Percentiles rank a stretch among this genome's conserved stretches.
phyloP scores from a whole-genome alignment of 2,329 filamentous ascomycete genomes.

The Hypoxylon sp. region DNA sequence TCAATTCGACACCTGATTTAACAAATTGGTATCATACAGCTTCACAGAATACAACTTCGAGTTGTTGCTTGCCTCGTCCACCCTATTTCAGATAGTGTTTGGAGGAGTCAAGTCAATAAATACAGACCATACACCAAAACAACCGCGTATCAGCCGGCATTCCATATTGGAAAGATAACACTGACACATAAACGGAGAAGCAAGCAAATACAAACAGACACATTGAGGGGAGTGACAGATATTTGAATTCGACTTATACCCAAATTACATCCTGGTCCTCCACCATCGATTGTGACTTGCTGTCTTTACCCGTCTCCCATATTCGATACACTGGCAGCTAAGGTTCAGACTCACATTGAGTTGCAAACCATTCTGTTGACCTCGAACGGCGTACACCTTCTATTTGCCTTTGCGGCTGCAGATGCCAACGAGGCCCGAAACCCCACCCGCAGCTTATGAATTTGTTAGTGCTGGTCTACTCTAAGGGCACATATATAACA shows the following conservation, averaged over 20 bases:
- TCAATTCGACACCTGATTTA: neutral
- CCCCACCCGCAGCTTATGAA: slow-evolving; percentile 29
- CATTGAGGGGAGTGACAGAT: slow-evolving; percentile 6
- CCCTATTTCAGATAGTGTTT: slow-evolving; percentile 16
- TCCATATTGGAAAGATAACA: slow-evolving; percentile 15
- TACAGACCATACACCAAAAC: neutral
- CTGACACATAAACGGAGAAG: slow-evolving; percentile 11
- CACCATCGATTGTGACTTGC: slow-evolving; percentile 13
- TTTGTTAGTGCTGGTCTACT: slow-evolving; percentile 1
- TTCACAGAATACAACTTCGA: neutral
- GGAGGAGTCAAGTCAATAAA: slow-evolving; percentile 2
- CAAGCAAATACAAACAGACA: slow-evolving; percentile 10
- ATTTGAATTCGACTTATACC: slow-evolving; percentile 16
- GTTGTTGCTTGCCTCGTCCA: slow-evolving; percentile 12
- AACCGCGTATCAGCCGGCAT: slow-evolving; percentile 19
- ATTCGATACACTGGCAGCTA: slow-evolving; percentile 6
- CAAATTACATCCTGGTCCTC: slow-evolving; percentile 13
- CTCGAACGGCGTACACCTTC: slow-evolving; percentile 9
- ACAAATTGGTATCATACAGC: slow-evolving; percentile 13
- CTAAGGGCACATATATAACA: slow-evolving; percentile 28
- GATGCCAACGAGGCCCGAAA: slow-evolving; percentile 39
- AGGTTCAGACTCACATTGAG: slow-evolving; percentile 3
- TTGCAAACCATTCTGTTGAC: slow-evolving; percentile 2
- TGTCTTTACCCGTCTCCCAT: neutral
- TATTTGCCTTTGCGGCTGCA: slow-evolving; percentile 41